Evolutionary conservation across 805 yeast species (phyloP), one percentile per base, ranked within the genome.

Genomic region (Candida ortonii): DNA sequence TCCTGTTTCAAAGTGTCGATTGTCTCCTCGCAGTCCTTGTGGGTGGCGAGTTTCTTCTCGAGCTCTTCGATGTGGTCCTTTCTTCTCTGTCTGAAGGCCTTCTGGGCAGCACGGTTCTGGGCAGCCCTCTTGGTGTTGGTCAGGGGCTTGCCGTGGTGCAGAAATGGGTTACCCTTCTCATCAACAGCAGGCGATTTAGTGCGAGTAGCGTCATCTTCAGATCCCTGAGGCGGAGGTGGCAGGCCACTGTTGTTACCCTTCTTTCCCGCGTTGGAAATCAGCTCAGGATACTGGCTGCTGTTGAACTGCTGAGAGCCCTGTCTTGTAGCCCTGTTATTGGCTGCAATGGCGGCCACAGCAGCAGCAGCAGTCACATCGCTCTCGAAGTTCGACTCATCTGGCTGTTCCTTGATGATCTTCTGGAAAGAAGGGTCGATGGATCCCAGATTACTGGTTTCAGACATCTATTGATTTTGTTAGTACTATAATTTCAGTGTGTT

Each of bases 31-130:
- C 84, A 65, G n/a, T 64, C 66, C 43, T 76, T 76, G 39, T 76
- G 77, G 49, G 79, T 80, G 28, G 70, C 67, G 8, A 84, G 84
- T 53, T 80, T 78, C 22, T 66, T 59, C 61, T 89, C 96, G 38
- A 89, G 67, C 30, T 86, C 90, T 58, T 79, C 82, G 46, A 89
- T 78, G 52, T 86, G 80, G 38, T 76, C 72, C 51, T 88, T 95
- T 55, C 84, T 81, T 41, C 96, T 72, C 55, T 78, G 80, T 54
- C 97, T 73, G 63, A 88, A 89, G 7, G 96, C 95, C 47, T 85
- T 76, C 63, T 89, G 97, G 4, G 97, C 96, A 41, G 77, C 80
- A 53, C 97, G 70, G 65, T 89, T 89, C 62, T 89, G 97, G 7
- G 82, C 88, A 2, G 96, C 96, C 44, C 97, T 76, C 59, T 85